Conservation (phyloP, 1,284 basidiomycete genomes). For the Ceratobasidium sp. region DNA sequence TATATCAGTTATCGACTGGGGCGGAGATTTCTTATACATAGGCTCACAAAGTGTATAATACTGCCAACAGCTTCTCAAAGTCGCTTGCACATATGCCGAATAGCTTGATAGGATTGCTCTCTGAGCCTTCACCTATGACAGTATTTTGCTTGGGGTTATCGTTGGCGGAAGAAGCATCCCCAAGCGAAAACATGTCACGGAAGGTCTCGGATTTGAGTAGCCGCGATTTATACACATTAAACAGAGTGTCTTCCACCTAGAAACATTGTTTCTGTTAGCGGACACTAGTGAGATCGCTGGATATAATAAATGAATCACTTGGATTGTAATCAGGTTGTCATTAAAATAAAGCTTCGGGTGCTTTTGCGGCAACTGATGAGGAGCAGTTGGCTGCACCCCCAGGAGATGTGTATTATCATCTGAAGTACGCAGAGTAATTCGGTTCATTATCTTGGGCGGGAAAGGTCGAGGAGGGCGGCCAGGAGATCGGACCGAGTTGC, state of each 20-base stretch:
- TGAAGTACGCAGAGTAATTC: not conserved
- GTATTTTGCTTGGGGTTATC: not conserved
- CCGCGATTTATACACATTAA: slow-evolving; percentile 17
- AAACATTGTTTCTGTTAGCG: not conserved
- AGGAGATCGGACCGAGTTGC: not conserved
- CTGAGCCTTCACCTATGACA: not conserved
- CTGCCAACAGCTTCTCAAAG: slow-evolving; percentile 11
- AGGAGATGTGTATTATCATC: not conserved
- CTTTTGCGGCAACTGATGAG: not conserved
- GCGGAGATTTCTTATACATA: not conserved
- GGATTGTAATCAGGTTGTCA: slow-evolving; percentile 16
- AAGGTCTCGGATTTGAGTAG: slow-evolving; percentile 33
- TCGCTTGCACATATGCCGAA: not conserved
- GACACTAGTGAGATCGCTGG: not conserved
- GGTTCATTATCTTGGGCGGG: not conserved
- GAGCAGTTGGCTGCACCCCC: not conserved
- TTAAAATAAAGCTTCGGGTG: slow-evolving; percentile 27
- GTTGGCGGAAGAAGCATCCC: not conserved
- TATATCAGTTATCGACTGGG: not conserved
- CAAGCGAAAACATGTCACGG: slow-evolving; percentile 36
- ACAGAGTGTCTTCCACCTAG: slow-evolving; percentile 44
- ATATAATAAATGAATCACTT: not conserved
- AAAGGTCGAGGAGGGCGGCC: not conserved
- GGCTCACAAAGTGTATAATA: slow-evolving; percentile 21
- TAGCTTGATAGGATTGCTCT: slow-evolving; percentile 23